Percentiles rank a stretch among this genome's conserved stretches.
phyloP scores from a whole-genome alignment of 179 eudicot species.

The Vitellaria paradoxa region DNA sequence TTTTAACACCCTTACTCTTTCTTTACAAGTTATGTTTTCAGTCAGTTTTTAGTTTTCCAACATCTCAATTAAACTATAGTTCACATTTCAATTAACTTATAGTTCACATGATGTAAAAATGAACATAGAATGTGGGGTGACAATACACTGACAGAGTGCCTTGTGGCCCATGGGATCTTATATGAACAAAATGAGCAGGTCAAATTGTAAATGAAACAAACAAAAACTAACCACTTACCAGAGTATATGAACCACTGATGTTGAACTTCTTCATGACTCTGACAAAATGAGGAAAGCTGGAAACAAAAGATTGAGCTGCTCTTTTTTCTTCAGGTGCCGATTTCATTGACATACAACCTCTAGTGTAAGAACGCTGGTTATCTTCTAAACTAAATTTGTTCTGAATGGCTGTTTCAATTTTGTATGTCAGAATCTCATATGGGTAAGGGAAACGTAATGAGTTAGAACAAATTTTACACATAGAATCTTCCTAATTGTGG shows the following conservation, averaged over 20 bases:
- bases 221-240: conserved; percentile 47
- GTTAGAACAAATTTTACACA: conserved; percentile 10
- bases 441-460: conserved; percentile 14
- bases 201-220: conserved; percentile 10
- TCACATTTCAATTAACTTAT: too few relatives aligned
- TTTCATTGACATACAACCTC: conserved; percentile 43
- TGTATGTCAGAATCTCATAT: conserved; percentile 24
- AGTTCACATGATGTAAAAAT: too few relatives aligned
- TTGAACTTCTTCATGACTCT: conserved; percentile 75
- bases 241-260: conserved; percentile 55
- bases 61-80: too few relatives aligned
- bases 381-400: conserved; percentile 27
- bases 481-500: background rate
- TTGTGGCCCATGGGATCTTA: background rate
- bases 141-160: background rate
- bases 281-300: conserved; percentile 69
- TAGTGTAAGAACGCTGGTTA: conserved; percentile 35
- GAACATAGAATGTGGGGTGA: background rate
- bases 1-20: background rate
- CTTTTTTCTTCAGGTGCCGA: conserved; percentile 56
- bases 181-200: background rate
- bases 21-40: background rate
- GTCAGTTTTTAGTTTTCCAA: too few relatives aligned
- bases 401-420: conserved; percentile 22
- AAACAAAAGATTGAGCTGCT: conserved; percentile 49